phyloP scores from a whole-genome alignment of 73 alveolate species.

The Tetrahymena malaccensis region DNA sequence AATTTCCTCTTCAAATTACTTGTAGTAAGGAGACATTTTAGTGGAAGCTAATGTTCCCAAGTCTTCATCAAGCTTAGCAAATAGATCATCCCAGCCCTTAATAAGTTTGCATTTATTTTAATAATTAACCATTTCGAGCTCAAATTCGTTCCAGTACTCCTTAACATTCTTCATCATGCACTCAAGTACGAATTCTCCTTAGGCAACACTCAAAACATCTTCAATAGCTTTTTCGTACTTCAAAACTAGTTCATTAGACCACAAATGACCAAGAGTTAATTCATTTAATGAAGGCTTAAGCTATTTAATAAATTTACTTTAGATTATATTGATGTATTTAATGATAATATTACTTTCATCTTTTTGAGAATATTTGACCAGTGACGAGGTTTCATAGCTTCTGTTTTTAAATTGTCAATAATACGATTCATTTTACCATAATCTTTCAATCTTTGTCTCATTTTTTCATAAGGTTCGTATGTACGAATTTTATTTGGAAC shows the following conservation, averaged over 20 bases:
- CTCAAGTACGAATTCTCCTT: conserved; percentile 89
- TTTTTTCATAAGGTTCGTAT: conserved; percentile 92
- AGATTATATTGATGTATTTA: background rate
- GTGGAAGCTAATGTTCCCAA: conserved; percentile 91
- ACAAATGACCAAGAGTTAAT: conserved; percentile 41
- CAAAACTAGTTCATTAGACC: conserved; percentile 17
- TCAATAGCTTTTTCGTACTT: conserved; percentile 10
- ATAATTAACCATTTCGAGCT: conserved; percentile 93
- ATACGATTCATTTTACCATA: conserved; percentile 80
- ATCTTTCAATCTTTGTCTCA: conserved; percentile 73
- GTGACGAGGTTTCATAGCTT: conserved; percentile 93
- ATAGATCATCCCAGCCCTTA: conserved; percentile 99
- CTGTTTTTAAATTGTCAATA: conserved; percentile 89
- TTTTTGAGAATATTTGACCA: conserved; percentile 85
- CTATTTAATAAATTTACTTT: background rate
- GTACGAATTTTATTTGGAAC: conserved; percentile 64
- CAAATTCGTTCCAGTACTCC: conserved; percentile 88
- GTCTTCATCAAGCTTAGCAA: conserved; percentile 96
- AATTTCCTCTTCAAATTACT: conserved; percentile 93
- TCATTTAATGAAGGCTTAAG: conserved; percentile 10
- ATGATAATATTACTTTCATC: conserved; percentile 58
- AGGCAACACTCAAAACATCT: conserved; percentile 54
- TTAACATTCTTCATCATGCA: conserved; percentile 71
- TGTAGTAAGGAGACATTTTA: conserved; percentile 98
- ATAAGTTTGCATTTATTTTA: conserved; percentile 97